Evolutionary conservation across 2,329 filamentous ascomycete species (phyloP), one percentile per base, ranked within the genome.

Genomic region (Colletotrichum salicis): DNA sequence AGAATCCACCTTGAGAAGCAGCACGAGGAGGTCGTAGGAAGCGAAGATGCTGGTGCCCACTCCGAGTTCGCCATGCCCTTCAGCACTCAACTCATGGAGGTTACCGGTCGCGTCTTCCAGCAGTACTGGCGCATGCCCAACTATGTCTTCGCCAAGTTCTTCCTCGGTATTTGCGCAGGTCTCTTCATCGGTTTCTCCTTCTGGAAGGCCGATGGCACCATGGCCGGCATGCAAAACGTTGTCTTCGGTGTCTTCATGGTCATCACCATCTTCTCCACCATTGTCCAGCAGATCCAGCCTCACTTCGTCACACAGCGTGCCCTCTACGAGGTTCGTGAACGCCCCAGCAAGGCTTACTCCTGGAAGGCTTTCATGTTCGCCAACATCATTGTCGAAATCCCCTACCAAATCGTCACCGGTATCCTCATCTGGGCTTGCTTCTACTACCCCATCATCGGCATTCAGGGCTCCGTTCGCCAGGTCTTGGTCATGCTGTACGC

Each of bases 121-220:
- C 94, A 96, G 78, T 95, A 95, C 85, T 96, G 94, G 93, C 89
- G 94, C 57, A 94, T 90, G 67, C 94, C 94, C 0, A 86, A 86
- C 12, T 96, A 96, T 81, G 90, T 96, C 77, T 93, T 94, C 80
- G 88, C 92, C 68, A 96, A 96, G 82, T 79, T 89, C 2, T 79
- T 86, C 1, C 87, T 96, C 22, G 91, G 83, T 2, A 74, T 88
- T 63, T 85, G 90, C 67, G 86, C 89, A 29, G 85, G 88, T 7
- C 84, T 96, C 1, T 95, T 95, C 78, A 92, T 95, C 70, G 93
- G 92, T 1, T 93, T 94, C 79, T 92, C 91, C 0, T 94, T 95
- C 80, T 94, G 86, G 82, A 59, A 84, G 4, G 78, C 83, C 5
- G 70, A 88, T 7, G 85, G 85, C 63, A 90, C 89, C 0, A 83